Evolutionary conservation across 306 rosid species (phyloP).

Genomic region (Dalbergia cochinchinensis): DNA sequence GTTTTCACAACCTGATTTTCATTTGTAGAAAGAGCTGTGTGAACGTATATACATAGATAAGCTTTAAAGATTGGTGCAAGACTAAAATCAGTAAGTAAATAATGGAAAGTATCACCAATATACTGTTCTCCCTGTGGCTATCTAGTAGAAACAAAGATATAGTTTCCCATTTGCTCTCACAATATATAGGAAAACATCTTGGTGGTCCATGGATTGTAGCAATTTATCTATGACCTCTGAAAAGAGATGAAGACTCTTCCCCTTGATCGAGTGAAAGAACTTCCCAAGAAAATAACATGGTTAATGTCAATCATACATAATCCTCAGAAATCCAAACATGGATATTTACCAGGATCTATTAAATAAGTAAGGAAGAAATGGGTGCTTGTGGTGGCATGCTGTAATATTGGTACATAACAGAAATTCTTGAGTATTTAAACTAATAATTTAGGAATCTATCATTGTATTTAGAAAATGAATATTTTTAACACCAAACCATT

Average conservation of each 20-base stretch:
- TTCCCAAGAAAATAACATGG: slow-evolving; percentile 6
- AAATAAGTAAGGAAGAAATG: not conserved
- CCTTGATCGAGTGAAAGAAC: slow-evolving; percentile 18
- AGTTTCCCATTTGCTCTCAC: not conserved
- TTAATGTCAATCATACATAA: slow-evolving; percentile 7
- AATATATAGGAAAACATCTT: not conserved
- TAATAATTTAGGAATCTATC: slow-evolving; percentile 8
- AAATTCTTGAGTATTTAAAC: not conserved
- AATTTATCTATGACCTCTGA: slow-evolving; percentile 16
- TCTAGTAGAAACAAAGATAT: not conserved
- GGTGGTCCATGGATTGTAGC: slow-evolving; percentile 16
- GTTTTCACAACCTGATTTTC: not conserved
- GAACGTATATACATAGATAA: not conserved
- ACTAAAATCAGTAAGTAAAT: not conserved
- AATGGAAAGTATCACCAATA: slow-evolving; percentile 5
- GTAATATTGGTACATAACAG: slow-evolving; percentile 2
- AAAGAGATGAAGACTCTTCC: slow-evolving; percentile 19
- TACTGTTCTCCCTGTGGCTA: slow-evolving; percentile 25
- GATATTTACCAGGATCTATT: slow-evolving; percentile 8
- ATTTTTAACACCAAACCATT: slow-evolving; percentile 3
- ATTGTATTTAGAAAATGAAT: not conserved
- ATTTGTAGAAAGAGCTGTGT: not conserved
- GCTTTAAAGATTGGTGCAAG: not conserved
- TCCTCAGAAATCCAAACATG: slow-evolving; percentile 32
- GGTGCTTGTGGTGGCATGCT: not conserved